Evolutionary conservation across 768 basidiomycete species (phyloP), one percentile per base, ranked within the genome.

Genomic region (Phylloporus scabripes): DNA sequence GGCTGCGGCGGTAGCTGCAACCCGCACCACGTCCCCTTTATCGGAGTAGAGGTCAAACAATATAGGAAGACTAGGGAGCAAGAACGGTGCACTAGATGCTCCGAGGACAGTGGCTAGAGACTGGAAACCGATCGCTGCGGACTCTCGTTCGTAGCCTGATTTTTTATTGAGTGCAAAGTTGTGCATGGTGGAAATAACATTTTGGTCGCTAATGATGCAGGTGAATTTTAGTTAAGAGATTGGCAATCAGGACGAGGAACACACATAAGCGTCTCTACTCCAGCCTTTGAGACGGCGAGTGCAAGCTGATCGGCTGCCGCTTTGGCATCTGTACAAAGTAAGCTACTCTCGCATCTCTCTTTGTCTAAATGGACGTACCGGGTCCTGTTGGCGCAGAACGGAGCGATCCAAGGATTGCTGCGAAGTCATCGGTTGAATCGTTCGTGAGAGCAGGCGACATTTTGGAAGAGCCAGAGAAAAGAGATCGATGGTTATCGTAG

Each of bases 21-120:
- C 66, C 49, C 92, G 83, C 54, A 97, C 92, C 24, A 92, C 87
- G 46, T 93, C 92, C 53, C 92, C 92, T 67, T 95, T 94, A 66
- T 98, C 95, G 77, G 88, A 86, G 69, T 87, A 85, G 33, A 93
- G 75, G 46, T 93, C 88, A 66, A 86, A 85, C 45, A 97, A 67
- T 34, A 82, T 60, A 15, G 89, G 78, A 46, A 97, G 80, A 37
- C 84, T 85, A 2, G 87, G 75, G 12, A 96, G 74, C 31, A 96
- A 74, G 45, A 88, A 68, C 15, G 92, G 90, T 33, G 81, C 88
- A 47, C 74, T 70, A 5, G 87, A 69, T 18, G 82, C 69, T 26
- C 93, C 93, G 21, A 92, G 75, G 46, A 82, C 73, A 38, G 70
- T 73, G 42, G 86, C 79, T 20, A 94, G 67, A 7, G 88, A 87